phyloP scores from a whole-genome alignment of 495 filamentous ascomycete genomes.

The Monascus purpureus region DNA sequence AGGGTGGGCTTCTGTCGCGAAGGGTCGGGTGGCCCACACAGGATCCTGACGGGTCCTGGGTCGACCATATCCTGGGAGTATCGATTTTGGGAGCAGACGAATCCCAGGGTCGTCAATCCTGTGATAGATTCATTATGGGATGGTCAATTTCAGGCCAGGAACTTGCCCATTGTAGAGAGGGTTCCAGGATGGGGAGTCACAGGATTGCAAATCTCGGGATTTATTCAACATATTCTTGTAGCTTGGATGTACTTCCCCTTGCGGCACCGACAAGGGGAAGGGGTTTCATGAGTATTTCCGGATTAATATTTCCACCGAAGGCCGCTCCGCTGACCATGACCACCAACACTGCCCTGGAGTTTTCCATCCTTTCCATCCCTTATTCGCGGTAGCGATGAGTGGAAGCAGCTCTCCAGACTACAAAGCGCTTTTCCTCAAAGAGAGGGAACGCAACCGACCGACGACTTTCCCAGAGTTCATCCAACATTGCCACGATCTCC shows the following conservation, averaged over 20 bases:
- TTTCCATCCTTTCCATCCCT: too few relatives aligned
- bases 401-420: conserved; percentile 5
- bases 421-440: conserved; percentile 3
- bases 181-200: neutral
- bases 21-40: neutral
- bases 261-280: too few relatives aligned
- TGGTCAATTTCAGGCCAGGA: neutral
- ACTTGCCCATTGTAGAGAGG: neutral
- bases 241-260: too few relatives aligned
- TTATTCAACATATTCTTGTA: neutral
- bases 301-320: too few relatives aligned
- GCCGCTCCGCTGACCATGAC: too few relatives aligned
- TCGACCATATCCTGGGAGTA: neutral
- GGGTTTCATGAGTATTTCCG: too few relatives aligned
- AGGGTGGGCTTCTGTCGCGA: neutral
- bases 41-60: too few relatives aligned
- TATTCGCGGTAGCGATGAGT: conserved; percentile 5
- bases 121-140: neutral
- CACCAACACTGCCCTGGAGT: too few relatives aligned
- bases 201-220: too few relatives aligned
- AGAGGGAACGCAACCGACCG: conserved; percentile 1
- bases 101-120: neutral
- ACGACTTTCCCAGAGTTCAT: conserved; percentile 26
- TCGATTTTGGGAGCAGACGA: neutral
- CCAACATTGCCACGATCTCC: conserved; percentile 15